Conservation (phyloP, 1,284 basidiomycete species). For the Thecaphora thlaspeos region DNA sequence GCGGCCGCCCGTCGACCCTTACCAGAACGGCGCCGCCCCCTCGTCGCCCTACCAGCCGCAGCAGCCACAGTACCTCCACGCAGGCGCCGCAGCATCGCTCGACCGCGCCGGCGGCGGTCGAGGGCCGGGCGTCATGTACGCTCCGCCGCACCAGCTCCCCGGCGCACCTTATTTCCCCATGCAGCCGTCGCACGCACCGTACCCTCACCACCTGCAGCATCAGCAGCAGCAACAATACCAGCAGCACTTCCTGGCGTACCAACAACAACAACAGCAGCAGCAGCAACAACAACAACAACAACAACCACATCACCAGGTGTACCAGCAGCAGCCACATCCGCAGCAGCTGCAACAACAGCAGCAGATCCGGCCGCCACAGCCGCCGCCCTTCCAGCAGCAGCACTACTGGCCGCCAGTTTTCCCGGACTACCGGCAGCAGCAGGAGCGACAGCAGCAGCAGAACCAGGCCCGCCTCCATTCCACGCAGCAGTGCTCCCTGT, state of each 20-base stretch:
- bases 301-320: slow-evolving; percentile 22
- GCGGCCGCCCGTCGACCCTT: not conserved
- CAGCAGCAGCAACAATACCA: slow-evolving; percentile 30
- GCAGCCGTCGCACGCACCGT: not conserved
- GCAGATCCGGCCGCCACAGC: not conserved
- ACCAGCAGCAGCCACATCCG: slow-evolving; percentile 33
- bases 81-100: not conserved
- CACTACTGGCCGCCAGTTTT: slow-evolving; percentile 29
- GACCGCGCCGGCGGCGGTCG: too few relatives aligned
- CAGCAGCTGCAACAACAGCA: slow-evolving; percentile 7
- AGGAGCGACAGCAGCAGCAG: slow-evolving; percentile 32
- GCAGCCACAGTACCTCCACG: not conserved
- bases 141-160: not conserved
- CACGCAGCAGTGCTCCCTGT: not conserved
- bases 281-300: slow-evolving; percentile 32
- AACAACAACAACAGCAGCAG: too few relatives aligned
- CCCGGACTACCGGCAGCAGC: slow-evolving; percentile 24
- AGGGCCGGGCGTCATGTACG: not conserved
- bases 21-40: not conserved
- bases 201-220: slow-evolving; percentile 14
- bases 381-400: too few relatives aligned
- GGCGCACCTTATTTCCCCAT: not conserved
- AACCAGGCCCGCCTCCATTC: slow-evolving; percentile 5
- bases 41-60: not conserved
- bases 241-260: too few relatives aligned